A percentile compares a stretch with the other conserved stretches of the same genome.
Evolutionary conservation across 768 basidiomycete species (phyloP).

Genomic region (Leccinum disarticulatum): DNA sequence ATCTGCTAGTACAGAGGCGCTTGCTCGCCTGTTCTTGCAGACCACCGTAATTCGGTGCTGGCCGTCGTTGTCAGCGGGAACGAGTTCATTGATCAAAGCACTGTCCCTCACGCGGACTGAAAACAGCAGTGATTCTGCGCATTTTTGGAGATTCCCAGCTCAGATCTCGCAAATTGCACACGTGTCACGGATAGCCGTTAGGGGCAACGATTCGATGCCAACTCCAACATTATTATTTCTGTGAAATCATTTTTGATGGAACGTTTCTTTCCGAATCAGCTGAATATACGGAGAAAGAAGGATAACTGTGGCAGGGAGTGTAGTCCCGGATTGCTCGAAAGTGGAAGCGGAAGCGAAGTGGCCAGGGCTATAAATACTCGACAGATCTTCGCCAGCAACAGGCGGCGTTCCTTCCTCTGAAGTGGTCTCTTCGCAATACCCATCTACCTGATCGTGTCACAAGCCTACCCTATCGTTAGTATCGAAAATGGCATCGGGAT

Average conservation of each 20-base stretch:
- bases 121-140: too few relatives aligned
- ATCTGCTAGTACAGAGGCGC: too few relatives aligned
- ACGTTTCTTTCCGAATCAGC: not conserved
- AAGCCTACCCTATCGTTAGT: slow-evolving; percentile 13
- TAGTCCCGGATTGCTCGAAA: not conserved
- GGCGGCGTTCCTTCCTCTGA: not conserved
- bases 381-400: not conserved
- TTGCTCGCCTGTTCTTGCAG: too few relatives aligned
- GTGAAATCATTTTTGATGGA: not conserved
- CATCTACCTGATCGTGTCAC: slow-evolving; percentile 9
- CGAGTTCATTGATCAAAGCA: too few relatives aligned
- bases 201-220: not conserved
- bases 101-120: too few relatives aligned
- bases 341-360: slow-evolving; percentile 1
- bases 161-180: too few relatives aligned
- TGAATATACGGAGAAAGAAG: not conserved
- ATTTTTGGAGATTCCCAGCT: too few relatives aligned
- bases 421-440: not conserved
- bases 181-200: not conserved
- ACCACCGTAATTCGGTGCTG: too few relatives aligned
- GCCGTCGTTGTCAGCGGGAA: too few relatives aligned
- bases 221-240: not conserved
- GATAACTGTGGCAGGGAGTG: not conserved
- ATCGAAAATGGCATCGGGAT: not conserved
- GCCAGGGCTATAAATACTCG: not conserved